Base-by-base conservation (phyloP, 2,329 filamentous ascomycete genomes). In the Trichoderma sp. region DNA sequence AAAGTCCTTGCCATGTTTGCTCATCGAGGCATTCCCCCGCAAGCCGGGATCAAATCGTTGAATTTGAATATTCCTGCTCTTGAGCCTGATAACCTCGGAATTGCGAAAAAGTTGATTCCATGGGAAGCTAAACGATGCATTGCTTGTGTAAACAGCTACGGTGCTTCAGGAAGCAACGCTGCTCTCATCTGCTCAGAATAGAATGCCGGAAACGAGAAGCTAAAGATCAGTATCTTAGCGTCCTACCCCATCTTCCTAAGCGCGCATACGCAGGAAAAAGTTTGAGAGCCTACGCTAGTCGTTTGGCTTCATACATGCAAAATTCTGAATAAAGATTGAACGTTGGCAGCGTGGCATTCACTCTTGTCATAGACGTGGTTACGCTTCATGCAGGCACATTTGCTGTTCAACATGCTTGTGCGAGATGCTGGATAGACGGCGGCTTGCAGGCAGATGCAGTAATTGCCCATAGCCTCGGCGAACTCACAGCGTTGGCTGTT, bases 131-230 rank as follows among this genome's bases (percentile, higher is more conserved):
- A 14, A 13, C 53, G 62, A 1, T 75, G 72, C 1, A 64, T 74
- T 4, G 78, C 78, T 3, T 71, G 74, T 3, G 70, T 81, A 31
- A 81, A 79, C 68, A 81, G 75, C 55, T 81, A 79, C 47, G 80
- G 80, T 8, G 79, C 80, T 2, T 73, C 78, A 6, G 79, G 80
- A 0, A 76, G 74, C 43, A 81, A 81, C 55, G 74, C 76, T 4
- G 74, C 77, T 11, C 43, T 71, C 27, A 27, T 19, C 27, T 79
- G 13, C 37, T 77, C 8, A 70, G 52, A 67, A 57, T 67, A 56
- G 53, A 33, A 57, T 11, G 19, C 13, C 3, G 37, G 57, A 14
- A 27, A n/a, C 13, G 37, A 61, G 21, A 33, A 16, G 24, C 24
- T 10, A 35, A 24, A 57, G 6, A 13, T 59, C n/a, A 63, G 47